phyloP scores from a whole-genome alignment of 2,329 filamentous ascomycete genomes.

The Hypoxylon sp. region DNA sequence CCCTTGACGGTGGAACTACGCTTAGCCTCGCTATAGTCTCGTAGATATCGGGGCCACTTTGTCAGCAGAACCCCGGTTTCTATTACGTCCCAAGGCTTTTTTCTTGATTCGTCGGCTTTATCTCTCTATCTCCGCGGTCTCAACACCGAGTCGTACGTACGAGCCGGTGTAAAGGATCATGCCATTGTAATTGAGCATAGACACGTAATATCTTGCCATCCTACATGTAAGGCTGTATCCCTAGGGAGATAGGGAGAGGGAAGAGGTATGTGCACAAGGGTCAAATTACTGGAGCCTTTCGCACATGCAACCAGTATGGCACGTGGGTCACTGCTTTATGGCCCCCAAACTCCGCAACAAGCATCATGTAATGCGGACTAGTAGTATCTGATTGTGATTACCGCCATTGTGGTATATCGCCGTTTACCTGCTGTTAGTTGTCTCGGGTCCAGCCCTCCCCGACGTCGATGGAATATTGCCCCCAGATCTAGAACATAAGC shows the following conservation, averaged over 20 bases:
- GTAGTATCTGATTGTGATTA: constrained; percentile 1
- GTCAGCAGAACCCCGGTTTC: constrained; percentile 6
- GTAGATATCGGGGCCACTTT: constrained; percentile 3
- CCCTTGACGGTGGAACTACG: constrained; percentile 2
- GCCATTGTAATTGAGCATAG: constrained; percentile 14
- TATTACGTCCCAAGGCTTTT: constrained; percentile 11
- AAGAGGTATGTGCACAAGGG: constrained; percentile 11
- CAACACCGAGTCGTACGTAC: constrained; percentile 8
- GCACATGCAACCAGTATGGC: constrained; percentile 8
- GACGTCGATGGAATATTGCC: neutral
- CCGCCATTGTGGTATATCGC: neutral
- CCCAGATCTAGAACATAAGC: constrained; percentile 27
- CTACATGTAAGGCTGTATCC: neutral
- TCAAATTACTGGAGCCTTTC: constrained; percentile 18
- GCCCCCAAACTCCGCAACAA: constrained; percentile 2
- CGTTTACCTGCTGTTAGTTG: neutral
- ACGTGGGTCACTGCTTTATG: constrained; percentile 13
- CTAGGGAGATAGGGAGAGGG: constrained; percentile 5
- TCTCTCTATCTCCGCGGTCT: constrained; percentile 27
- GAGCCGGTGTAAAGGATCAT: constrained; percentile 14
- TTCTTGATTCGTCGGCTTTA: constrained; percentile 26
- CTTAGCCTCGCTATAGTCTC: neutral
- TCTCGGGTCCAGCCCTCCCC: constrained; percentile 18
- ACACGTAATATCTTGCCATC: constrained; percentile 11
- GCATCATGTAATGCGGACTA: neutral